Percentiles rank a stretch among this genome's conserved stretches.
Evolutionary conservation across 2,329 filamentous ascomycete genomes (phyloP).

Genomic region (Leptographium procerum): DNA sequence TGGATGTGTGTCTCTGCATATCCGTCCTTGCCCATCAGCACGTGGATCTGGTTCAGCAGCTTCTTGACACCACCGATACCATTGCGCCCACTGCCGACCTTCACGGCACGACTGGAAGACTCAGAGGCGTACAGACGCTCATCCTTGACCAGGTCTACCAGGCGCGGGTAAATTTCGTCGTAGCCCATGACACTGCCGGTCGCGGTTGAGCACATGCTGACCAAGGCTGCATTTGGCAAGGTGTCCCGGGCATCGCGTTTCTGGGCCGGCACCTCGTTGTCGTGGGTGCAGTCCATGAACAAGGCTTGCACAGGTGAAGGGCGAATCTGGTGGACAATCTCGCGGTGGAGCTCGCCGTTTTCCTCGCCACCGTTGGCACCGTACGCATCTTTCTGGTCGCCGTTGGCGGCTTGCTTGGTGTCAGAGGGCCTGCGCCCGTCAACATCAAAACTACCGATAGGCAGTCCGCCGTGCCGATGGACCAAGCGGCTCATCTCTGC

Average conservation of each 20-base stretch:
- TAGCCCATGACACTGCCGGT: conserved; percentile 97
- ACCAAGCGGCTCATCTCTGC: conserved; percentile 85
- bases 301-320: conserved; percentile 83
- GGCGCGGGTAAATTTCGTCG: conserved; percentile 86
- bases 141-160: conserved; percentile 90
- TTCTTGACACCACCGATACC: conserved; percentile 90
- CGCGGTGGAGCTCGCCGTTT: conserved; percentile 32
- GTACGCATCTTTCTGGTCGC: neutral
- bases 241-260: conserved; percentile 92
- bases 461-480: conserved; percentile 83
- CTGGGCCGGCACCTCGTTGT: conserved; percentile 92
- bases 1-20: conserved; percentile 96
- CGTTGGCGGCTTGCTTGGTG: neutral
- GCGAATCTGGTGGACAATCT: conserved; percentile 70
- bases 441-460: conserved; percentile 95
- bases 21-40: conserved; percentile 85
- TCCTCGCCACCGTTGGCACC: conserved; percentile 11
- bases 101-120: conserved; percentile 46
- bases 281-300: conserved; percentile 99
- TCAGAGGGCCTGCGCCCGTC: conserved; percentile 54
- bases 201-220: conserved; percentile 90
- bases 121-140: conserved; percentile 70
- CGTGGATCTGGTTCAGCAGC: conserved; percentile 87
- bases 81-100: conserved; percentile 58
- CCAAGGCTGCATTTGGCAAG: conserved; percentile 82